Conservation (phyloP, 164 flowering plant species). For the Magnolia sinica region DNA sequence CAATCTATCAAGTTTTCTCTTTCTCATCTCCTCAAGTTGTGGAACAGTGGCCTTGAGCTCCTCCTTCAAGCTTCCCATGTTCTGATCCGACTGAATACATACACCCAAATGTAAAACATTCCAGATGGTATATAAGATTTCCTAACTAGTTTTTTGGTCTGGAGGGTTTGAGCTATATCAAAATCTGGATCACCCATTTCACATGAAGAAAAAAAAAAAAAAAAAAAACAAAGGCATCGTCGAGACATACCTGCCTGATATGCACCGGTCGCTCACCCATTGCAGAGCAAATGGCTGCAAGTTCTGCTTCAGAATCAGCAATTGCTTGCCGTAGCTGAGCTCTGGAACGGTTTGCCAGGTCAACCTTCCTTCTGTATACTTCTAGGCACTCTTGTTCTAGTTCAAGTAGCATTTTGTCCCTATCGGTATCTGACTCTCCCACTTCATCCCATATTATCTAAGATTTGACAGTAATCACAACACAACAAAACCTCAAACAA, state of each 20-base stretch:
- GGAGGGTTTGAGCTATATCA: neutral
- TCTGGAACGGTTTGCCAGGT: conserved; percentile 48
- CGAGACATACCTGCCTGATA: conserved; percentile 41
- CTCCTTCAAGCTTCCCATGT: conserved; percentile 62
- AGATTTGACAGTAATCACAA: conserved; percentile 4
- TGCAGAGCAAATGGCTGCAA: conserved; percentile 56
- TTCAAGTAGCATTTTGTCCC: conserved; percentile 57
- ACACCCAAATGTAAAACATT: neutral
- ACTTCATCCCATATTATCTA: conserved; percentile 88
- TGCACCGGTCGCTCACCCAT: conserved; percentile 55
- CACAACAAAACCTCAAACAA: neutral
- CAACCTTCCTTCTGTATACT: conserved; percentile 66
- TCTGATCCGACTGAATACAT: conserved; percentile 61
- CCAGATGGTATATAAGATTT: neutral
- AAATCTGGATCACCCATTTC: neutral
- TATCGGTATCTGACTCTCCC: conserved; percentile 61
- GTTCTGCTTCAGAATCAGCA: conserved; percentile 64
- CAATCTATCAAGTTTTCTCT: conserved; percentile 66
- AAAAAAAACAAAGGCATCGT: neutral
- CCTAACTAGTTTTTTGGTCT: neutral
- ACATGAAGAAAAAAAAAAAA: neutral
- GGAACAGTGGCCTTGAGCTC: conserved; percentile 67
- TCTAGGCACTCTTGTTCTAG: conserved; percentile 75
- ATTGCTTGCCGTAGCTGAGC: conserved; percentile 57
- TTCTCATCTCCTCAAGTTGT: conserved; percentile 80